These are phyloP conservation scores for Phytophthora uliginosa DNA, from an alignment of 352 stramenopile species.

Conservation along the genomic window DNA sequence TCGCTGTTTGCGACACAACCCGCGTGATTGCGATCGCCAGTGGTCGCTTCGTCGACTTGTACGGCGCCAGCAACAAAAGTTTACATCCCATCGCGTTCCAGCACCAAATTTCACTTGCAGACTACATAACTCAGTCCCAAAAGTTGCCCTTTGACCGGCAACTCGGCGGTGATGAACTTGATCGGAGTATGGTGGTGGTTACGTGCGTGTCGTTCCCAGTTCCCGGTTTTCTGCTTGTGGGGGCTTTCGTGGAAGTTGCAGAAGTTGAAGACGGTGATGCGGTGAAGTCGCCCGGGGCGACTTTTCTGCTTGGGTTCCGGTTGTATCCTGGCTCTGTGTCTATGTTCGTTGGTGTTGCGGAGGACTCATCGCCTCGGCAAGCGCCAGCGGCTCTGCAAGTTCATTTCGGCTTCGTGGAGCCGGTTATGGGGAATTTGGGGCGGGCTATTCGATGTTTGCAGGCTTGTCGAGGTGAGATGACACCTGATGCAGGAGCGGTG, in stretches of 20 bases:
- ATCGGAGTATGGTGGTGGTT: conserved; percentile 5
- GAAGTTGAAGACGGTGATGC: conserved; percentile 10
- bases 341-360: conserved; percentile 5
- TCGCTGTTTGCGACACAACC: conserved; percentile 48
- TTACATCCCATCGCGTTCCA: conserved; percentile 43
- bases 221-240: conserved; percentile 56
- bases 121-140: conserved; percentile 28
- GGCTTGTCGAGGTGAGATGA: conserved; percentile 30
- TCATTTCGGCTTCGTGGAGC: conserved; percentile 64
- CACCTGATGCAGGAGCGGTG: conserved; percentile 39
- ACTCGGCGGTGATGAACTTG: conserved; percentile 1
- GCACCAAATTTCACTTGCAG: conserved; percentile 50
- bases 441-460: conserved; percentile 26
- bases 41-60: conserved; percentile 64
- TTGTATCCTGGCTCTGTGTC: conserved; percentile 40
- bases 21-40: conserved; percentile 57
- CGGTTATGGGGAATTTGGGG: conserved; percentile 13
- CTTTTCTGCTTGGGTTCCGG: conserved; percentile 63
- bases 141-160: not conserved
- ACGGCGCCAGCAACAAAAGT: conserved; percentile 23
- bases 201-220: conserved; percentile 58
- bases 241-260: conserved; percentile 20
- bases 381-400: conserved; percentile 30
- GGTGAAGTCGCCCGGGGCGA: not conserved
- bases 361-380: not conserved